Percentiles rank a stretch among this genome's conserved stretches.
Conservation (phyloP, 202 grass and related monocot genomes). For the Eragrostis tef region DNA sequence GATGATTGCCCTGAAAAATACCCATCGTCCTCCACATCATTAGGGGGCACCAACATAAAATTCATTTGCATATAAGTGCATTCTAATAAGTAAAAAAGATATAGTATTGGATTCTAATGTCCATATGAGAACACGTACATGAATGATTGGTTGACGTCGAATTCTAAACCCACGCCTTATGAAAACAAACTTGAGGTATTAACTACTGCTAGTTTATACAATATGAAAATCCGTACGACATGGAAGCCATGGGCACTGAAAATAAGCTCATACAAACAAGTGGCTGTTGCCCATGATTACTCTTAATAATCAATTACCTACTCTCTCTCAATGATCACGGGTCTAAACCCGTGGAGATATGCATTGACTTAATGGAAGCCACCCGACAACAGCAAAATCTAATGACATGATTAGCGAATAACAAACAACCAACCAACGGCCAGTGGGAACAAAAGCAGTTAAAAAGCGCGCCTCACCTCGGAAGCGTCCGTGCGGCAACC, state of each 20-base stretch:
- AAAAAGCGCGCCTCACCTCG: slow-evolving; percentile 19
- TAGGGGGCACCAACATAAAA: no score
- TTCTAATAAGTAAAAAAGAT: neutral
- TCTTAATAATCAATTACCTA: slow-evolving; percentile 20
- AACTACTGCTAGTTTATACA: neutral
- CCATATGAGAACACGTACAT: neutral
- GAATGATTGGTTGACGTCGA: neutral
- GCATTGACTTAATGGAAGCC: slow-evolving; percentile 45
- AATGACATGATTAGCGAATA: slow-evolving; percentile 46
- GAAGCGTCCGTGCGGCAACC: neutral
- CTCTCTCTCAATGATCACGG: neutral
- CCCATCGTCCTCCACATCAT: slow-evolving; percentile 5
- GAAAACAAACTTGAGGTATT: neutral
- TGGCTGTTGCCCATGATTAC: neutral
- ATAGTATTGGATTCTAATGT: neutral
- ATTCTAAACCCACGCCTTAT: neutral
- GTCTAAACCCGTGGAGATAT: slow-evolving; percentile 24
- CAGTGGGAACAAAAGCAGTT: slow-evolving; percentile 1
- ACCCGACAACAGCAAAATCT: slow-evolving; percentile 41
- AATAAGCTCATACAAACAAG: neutral
- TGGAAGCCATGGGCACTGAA: neutral
- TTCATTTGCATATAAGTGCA: no score
- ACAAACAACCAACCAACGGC: slow-evolving; percentile 1
- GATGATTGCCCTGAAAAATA: slow-evolving; percentile 42
- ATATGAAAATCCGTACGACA: neutral